Evolutionary conservation across 2,329 filamentous ascomycete genomes (phyloP), one percentile per base, ranked within the genome.

Genomic region (Pyrenochaeta sp.): DNA sequence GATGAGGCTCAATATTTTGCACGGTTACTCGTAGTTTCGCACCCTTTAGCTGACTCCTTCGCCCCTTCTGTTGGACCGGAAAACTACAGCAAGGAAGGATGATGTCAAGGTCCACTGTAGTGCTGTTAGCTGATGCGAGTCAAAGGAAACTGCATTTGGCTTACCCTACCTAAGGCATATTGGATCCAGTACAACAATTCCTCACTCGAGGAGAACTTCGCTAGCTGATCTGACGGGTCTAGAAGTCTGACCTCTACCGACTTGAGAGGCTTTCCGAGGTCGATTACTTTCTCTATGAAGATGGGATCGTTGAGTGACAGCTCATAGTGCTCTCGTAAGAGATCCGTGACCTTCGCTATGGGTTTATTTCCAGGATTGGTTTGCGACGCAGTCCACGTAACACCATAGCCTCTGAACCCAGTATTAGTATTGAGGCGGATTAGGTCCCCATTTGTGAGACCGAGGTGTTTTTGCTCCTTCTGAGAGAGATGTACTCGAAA

Each of bases 41-140:
- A 30, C 53, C 83, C 65, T 84, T 87, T 32, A 82, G 80, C 3
- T 84, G 84, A 58, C 81, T 83, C 37, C 83, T 81, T 42, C 84
- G 81, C 0, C 73, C 71, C 52, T 66, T 73, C 30, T 66, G 67
- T 34, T 73, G 73, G 22, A 88, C 84, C 28, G 92, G 91, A 61
- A 96, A 87, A 0, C 84, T 80, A 79, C 93, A 86, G 4, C 90
- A 91, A 2, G 88, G 84, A 34, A 90, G 86, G 19, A 96, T 80
- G 42, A 89, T 83, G 58, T 92, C 91, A 32, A 90, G 86, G 54
- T 86, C 82, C 37, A 80, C 86, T 88, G 61, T 27, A 59, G 36
- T 10, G 46, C n/a, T 27, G 58, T 68, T 25, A 68, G 63, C 55
- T 45, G 46, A 22, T 27, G 42, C 24, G 19, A 50, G 36, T 47